A percentile compares a stretch with the other conserved stretches of the same genome.
Conservation (phyloP, 331 rosid species). For the Pyrus hybrid region DNA sequence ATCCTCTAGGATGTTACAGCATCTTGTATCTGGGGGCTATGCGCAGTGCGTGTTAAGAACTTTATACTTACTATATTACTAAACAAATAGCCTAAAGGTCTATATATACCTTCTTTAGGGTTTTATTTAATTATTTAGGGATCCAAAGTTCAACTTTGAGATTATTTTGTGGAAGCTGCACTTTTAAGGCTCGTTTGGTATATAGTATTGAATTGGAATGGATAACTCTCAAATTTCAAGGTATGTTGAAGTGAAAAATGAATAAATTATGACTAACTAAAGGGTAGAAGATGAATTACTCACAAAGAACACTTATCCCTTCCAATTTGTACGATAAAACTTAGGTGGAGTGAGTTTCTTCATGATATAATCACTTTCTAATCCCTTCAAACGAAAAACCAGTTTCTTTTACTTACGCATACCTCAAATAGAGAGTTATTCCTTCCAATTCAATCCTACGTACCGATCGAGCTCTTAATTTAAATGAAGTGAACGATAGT, state of each 20-base stretch:
- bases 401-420: background rate
- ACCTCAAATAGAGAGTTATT: background rate
- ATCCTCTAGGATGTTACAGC: constrained; percentile 18
- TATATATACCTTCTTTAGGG: background rate
- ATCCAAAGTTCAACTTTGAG: background rate
- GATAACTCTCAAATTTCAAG: too few relatives aligned
- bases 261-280: too few relatives aligned
- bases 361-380: background rate
- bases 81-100: background rate
- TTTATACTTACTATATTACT: background rate
- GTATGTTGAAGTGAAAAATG: too few relatives aligned
- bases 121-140: background rate
- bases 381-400: background rate
- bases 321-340: too few relatives aligned
- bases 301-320: background rate
- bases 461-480: background rate
- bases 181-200: background rate
- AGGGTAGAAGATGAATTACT: too few relatives aligned
- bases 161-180: background rate
- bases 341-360: background rate
- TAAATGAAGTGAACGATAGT: too few relatives aligned
- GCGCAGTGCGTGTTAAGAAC: constrained; percentile 7
- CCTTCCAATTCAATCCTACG: background rate
- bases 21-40: constrained; percentile 22
- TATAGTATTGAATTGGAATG: background rate